These are phyloP conservation scores for Emericellopsis terricola DNA, from an alignment of 495 filamentous ascomycete genomes.

Conservation along the genomic window DNA sequence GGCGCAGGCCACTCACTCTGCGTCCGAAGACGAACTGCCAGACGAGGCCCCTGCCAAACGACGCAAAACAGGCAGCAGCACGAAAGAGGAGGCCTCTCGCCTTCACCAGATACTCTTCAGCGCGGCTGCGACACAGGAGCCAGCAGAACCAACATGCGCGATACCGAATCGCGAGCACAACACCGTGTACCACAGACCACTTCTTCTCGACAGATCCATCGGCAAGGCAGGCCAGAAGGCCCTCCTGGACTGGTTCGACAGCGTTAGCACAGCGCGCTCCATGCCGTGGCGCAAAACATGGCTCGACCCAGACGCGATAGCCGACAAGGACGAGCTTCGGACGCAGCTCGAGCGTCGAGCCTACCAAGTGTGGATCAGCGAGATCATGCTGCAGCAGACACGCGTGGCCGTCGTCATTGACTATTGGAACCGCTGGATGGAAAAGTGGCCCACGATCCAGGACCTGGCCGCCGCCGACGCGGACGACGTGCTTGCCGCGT, in stretches of 20 bases:
- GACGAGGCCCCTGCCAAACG: background rate
- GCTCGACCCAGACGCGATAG: conserved; percentile 9
- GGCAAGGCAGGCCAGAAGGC: conserved; percentile 7
- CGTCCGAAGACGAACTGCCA: too few species aligned
- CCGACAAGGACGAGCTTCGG: conserved; percentile 5
- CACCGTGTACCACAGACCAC: conserved; percentile 19
- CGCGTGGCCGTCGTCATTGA: conserved; percentile 23
- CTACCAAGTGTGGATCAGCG: conserved; percentile 32
- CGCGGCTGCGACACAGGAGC: background rate
- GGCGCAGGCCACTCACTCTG: background rate
- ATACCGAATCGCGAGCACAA: conserved; percentile 7
- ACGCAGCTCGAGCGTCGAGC: conserved; percentile 17
- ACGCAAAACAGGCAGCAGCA: background rate
- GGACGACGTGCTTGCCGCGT: conserved; percentile 19
- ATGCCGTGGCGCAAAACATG: conserved; percentile 33
- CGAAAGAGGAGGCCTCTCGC: background rate
- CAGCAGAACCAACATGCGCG: background rate
- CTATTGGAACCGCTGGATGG: conserved; percentile 28
- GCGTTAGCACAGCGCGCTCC: conserved; percentile 12
- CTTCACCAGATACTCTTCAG: background rate
- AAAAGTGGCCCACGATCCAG: conserved; percentile 19
- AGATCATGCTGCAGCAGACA: conserved; percentile 33
- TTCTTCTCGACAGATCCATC: conserved; percentile 15
- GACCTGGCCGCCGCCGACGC: conserved; percentile 15
- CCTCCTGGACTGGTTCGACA: conserved; percentile 23